These are phyloP conservation scores for Trypanosomatidae sp. DNA, from an alignment of 208 protist genomes.

Conservation along the genomic window DNA sequence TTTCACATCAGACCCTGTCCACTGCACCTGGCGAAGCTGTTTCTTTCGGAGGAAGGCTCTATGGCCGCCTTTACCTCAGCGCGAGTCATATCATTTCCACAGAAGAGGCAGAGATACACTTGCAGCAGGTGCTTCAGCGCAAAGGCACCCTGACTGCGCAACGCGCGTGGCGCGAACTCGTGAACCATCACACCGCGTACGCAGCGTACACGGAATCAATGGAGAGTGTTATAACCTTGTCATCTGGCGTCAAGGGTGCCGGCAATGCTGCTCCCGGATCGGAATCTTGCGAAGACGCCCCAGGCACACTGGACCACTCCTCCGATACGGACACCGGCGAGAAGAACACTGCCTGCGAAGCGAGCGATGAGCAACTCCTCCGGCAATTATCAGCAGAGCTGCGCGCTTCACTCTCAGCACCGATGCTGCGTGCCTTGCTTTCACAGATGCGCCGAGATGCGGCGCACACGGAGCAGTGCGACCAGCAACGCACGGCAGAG, in stretches of 20 bases:
- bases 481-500: slow-evolving; percentile 45
- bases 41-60: slow-evolving; percentile 6
- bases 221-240: not conserved
- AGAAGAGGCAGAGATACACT: slow-evolving; percentile 27
- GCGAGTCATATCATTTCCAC: slow-evolving; percentile 32
- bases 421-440: slow-evolving; percentile 60
- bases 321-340: not conserved
- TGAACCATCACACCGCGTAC: slow-evolving; percentile 43
- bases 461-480: slow-evolving; percentile 34
- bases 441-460: slow-evolving; percentile 63
- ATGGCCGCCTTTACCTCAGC: slow-evolving; percentile 32
- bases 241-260: not conserved
- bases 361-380: slow-evolving; percentile 29
- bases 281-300: not conserved
- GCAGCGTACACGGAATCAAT: slow-evolving; percentile 19
- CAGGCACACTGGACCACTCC: not conserved
- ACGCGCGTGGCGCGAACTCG: slow-evolving; percentile 27
- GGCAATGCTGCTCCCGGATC: not conserved
- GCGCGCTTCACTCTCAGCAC: slow-evolving; percentile 48
- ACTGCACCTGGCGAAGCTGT: not conserved
- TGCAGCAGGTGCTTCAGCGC: slow-evolving; percentile 16
- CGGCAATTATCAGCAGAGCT: slow-evolving; percentile 65
- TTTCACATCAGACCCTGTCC: not conserved
- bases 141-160: slow-evolving; percentile 20
- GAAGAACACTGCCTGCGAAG: slow-evolving; percentile 3